Evolutionary conservation across 805 yeast genomes (phyloP).

Genomic region (Kodamaea neixiangensis): DNA sequence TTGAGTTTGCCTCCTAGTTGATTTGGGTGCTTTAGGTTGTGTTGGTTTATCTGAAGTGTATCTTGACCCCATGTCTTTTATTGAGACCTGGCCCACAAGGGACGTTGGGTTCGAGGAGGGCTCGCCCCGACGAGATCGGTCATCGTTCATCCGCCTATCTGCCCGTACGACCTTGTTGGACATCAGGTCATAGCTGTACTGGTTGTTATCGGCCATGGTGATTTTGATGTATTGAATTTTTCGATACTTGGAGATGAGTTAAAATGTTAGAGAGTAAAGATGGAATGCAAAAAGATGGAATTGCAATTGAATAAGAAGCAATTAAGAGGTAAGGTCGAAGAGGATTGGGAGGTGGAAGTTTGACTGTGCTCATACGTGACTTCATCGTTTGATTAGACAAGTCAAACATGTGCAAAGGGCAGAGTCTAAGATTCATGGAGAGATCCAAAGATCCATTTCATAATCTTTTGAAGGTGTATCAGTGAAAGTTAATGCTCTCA

Average conservation of each 20-base stretch:
- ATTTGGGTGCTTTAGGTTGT: background rate
- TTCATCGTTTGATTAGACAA: too few relatives aligned
- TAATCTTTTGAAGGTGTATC: too few relatives aligned
- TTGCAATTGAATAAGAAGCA: background rate
- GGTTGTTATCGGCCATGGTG: conserved; percentile 15
- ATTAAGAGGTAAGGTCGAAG: too few relatives aligned
- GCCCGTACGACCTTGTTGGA: conserved; percentile 65
- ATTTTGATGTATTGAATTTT: background rate
- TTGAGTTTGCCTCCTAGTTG: conserved; percentile 11
- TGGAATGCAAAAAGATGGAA: background rate
- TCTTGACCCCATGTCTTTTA: conserved; percentile 69
- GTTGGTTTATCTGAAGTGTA: conserved; percentile 21
- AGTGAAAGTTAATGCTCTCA: too few relatives aligned
- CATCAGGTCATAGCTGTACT: conserved; percentile 70
- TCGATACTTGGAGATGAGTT: conserved; percentile 3
- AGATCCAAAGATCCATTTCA: too few relatives aligned
- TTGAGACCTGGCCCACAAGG: conserved; percentile 64
- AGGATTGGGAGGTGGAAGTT: too few relatives aligned
- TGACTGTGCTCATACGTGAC: too few relatives aligned
- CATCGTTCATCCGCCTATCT: conserved; percentile 28
- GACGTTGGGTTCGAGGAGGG: conserved; percentile 66
- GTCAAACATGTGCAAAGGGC: too few relatives aligned
- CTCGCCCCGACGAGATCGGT: conserved; percentile 41
- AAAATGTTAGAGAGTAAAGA: background rate
- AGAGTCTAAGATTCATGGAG: too few relatives aligned